Base-by-base conservation (phyloP, 1,139 yeast genomes). In the Yamadazyma pseudoaaseri region DNA sequence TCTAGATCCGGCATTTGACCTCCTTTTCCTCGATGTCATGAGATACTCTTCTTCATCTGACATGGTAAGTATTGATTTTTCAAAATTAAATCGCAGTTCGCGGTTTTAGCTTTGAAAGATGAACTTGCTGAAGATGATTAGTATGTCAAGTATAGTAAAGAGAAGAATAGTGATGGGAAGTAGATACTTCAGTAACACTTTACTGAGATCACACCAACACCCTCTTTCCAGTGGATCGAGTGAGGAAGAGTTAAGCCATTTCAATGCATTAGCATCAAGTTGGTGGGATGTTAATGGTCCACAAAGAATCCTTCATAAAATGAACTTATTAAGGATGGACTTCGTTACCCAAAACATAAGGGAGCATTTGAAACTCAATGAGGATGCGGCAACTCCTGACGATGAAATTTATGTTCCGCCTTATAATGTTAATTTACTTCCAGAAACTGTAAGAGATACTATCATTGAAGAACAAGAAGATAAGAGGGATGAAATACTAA, bases 271-370 rank as follows among this genome's bases (percentile, higher is more conserved):
- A 33, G 98, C 99, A 1, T 72, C 83, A 10, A 62, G 86, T 16
- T 92, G 98, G 99, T 92, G 99, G 98, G 96, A 94, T 52, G 81
- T 86, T 12, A 65, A 81, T 44, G 98, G 98, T 0, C 86, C 97
- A 3, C 97, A 92, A 54, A 66, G 97, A 25, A 86, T 92, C 37
- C 70, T 94, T 30, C 98, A 92, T 61, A 85, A 89, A 60, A 92
- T 92, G 98, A 94, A 92, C 55, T 65, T 86, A 35, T 69, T 86
- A 33, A 69, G 98, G 43, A 75, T 92, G 82, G 97, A 90, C 54
- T 92, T 87, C 54, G 80, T 92, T 32, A 76, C 76, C 39, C 70
- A 73, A 6, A 81, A 80, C 0, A 63, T 90, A 20, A 62, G 70
- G 33, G 51, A 60, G 11, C 65, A 71, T 39, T 55, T 81, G 33